Conservation (phyloP, 73 alveolate genomes). For the Paramecium pentaurelia region DNA sequence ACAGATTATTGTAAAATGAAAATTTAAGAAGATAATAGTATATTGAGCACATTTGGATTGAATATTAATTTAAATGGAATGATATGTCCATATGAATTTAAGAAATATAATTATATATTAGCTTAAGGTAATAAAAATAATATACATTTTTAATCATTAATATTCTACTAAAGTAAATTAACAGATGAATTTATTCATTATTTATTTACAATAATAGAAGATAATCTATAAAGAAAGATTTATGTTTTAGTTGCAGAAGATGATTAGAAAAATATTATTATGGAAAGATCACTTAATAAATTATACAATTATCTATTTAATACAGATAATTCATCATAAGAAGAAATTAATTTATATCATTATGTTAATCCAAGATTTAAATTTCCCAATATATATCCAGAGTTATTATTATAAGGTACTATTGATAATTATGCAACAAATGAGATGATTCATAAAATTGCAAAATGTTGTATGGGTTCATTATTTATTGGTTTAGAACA, state of each 20-base stretch:
- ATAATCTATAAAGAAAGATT: neutral
- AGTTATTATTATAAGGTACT: neutral
- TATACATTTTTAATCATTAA: neutral
- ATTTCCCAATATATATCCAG: neutral
- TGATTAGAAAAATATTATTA: neutral
- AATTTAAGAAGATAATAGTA: neutral
- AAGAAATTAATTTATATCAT: neutral
- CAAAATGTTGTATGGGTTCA: neutral
- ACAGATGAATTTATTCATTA: neutral
- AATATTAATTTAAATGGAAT: neutral
- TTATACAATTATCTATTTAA: neutral
- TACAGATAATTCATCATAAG: neutral
- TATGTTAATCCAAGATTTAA: neutral
- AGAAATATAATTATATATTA: neutral
- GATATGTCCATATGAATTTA: neutral
- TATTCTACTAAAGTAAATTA: neutral
- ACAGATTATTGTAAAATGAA: neutral
- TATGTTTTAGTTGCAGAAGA: neutral
- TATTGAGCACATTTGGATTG: neutral
- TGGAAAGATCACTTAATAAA: neutral
- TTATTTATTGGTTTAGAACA: neutral
- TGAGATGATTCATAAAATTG: neutral
- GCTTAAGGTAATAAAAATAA: neutral
- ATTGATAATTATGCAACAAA: neutral
- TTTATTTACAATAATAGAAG: neutral